Evolutionary conservation across 345 rosid genomes (phyloP).

Genomic region (Cardamine resedifolia): DNA sequence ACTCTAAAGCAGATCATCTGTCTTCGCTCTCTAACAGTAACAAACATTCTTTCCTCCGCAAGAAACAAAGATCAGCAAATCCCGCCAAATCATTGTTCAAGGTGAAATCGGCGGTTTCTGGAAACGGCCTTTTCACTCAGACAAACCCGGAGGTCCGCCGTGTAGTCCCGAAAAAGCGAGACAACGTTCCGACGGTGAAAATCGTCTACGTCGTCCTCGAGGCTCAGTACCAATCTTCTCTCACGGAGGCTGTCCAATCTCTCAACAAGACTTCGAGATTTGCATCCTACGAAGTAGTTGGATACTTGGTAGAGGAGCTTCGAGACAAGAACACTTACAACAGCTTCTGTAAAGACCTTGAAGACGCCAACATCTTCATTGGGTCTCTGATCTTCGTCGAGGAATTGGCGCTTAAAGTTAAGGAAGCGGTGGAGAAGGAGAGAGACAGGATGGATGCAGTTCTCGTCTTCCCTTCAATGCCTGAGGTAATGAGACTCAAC

Average conservation of each 20-base stretch:
- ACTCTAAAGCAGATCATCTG: slow-evolving; percentile 67
- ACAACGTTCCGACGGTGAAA: slow-evolving; percentile 77
- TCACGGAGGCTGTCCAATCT: slow-evolving; percentile 71
- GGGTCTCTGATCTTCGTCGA: slow-evolving; percentile 95
- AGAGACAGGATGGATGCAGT: slow-evolving; percentile 97
- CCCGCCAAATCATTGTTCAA: slow-evolving; percentile 46
- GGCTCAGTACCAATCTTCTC: slow-evolving; percentile 95
- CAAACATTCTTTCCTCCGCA: slow-evolving; percentile 71
- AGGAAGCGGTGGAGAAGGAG: slow-evolving; percentile 87
- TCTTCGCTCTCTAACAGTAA: slow-evolving; percentile 71
- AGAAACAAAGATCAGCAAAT: slow-evolving; percentile 34
- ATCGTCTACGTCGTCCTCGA: slow-evolving; percentile 93
- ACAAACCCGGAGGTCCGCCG: slow-evolving; percentile 90
- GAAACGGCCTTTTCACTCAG: slow-evolving; percentile 97
- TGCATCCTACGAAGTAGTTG: slow-evolving; percentile 84
- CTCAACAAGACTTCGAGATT: slow-evolving; percentile 60
- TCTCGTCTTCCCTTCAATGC: slow-evolving; percentile 98
- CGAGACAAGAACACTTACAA: slow-evolving; percentile 68
- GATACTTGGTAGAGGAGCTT: slow-evolving; percentile 96
- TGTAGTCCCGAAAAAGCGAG: slow-evolving; percentile 66
- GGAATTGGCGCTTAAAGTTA: slow-evolving; percentile 89
- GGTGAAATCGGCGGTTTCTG: slow-evolving; percentile 63
- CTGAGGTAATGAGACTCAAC: slow-evolving; percentile 97
- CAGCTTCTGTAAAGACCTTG: slow-evolving; percentile 78
- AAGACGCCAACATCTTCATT: slow-evolving; percentile 88